These are phyloP conservation scores for Saccharomyces hybrid DNA, from an alignment of 1,139 yeast genomes.

Conservation along the genomic window DNA sequence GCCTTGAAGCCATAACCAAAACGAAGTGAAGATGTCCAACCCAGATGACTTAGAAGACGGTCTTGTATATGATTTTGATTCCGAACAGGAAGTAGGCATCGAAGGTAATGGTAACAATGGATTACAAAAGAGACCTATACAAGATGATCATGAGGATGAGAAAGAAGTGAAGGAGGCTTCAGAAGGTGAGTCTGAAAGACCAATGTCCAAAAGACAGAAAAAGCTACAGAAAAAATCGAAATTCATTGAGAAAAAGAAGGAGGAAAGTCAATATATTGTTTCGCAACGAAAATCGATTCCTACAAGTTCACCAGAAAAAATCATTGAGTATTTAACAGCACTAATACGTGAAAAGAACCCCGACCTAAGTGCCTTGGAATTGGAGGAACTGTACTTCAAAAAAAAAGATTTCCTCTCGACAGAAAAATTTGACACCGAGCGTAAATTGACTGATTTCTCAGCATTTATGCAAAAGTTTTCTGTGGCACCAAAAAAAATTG, in stretches of 20 bases:
- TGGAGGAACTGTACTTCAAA: conserved; percentile 30
- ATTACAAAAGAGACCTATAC: conserved; percentile 6
- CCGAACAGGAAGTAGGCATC: conserved; percentile 10
- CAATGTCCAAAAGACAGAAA: conserved; percentile 29
- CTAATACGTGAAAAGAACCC: conserved; percentile 29
- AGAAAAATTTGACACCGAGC: conserved; percentile 20
- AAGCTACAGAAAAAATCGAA: conserved; percentile 26
- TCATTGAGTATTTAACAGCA: conserved; percentile 28
- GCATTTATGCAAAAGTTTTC: conserved; percentile 24
- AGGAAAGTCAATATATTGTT: conserved; percentile 26
- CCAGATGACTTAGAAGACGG: conserved; percentile 33
- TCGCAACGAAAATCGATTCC: conserved; percentile 25
- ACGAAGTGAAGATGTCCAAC: conserved; percentile 17
- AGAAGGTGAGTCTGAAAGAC: conserved; percentile 2
- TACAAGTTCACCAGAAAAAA: conserved; percentile 20
- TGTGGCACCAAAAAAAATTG: conserved; percentile 27
- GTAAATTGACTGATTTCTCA: conserved; percentile 23
- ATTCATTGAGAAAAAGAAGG: conserved; percentile 26
- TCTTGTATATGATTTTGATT: conserved; percentile 21
- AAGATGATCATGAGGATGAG: conserved; percentile 4
- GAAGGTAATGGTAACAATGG: conserved; percentile 6
- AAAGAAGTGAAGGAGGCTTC: conserved; percentile 2
- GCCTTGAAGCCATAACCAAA: not conserved
- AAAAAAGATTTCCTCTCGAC: conserved; percentile 28
- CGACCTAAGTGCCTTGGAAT: conserved; percentile 30